Percentiles rank a stretch among this genome's conserved stretches.
phyloP scores from a whole-genome alignment of 331 rosid species.

The Malus hybrid region DNA sequence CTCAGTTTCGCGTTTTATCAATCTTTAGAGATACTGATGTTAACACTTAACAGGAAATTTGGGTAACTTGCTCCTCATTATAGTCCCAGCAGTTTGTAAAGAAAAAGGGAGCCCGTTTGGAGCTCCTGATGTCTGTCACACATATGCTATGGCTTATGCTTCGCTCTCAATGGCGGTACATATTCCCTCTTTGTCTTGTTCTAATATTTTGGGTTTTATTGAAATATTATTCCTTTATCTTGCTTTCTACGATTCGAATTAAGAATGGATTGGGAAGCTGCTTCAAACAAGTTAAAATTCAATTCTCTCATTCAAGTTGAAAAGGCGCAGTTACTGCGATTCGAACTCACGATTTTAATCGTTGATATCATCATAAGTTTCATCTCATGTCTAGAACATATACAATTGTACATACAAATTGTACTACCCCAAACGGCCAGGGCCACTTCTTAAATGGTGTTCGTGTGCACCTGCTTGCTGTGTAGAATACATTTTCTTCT shows the following conservation, averaged over 20 bases:
- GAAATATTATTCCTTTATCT: neutral
- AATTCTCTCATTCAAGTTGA: too few relatives aligned
- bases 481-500: neutral
- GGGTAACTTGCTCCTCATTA: conserved; percentile 73
- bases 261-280: neutral
- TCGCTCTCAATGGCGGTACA: conserved; percentile 86
- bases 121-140: conserved; percentile 48
- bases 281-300: neutral
- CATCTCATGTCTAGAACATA: too few relatives aligned
- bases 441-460: neutral
- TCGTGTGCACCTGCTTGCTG: neutral
- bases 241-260: neutral
- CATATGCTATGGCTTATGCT: conserved; percentile 71
- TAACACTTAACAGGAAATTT: conserved; percentile 47
- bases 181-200: neutral
- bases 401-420: neutral
- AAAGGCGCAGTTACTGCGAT: too few relatives aligned
- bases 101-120: conserved; percentile 90
- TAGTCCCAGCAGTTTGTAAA: conserved; percentile 70
- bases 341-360: too few relatives aligned
- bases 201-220: neutral
- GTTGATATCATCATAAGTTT: too few relatives aligned
- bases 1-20: neutral
- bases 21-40: neutral
- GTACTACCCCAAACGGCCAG: too few relatives aligned